Base-by-base conservation (phyloP, 2,329 filamentous ascomycete genomes). In the Paraphoma sp. region DNA sequence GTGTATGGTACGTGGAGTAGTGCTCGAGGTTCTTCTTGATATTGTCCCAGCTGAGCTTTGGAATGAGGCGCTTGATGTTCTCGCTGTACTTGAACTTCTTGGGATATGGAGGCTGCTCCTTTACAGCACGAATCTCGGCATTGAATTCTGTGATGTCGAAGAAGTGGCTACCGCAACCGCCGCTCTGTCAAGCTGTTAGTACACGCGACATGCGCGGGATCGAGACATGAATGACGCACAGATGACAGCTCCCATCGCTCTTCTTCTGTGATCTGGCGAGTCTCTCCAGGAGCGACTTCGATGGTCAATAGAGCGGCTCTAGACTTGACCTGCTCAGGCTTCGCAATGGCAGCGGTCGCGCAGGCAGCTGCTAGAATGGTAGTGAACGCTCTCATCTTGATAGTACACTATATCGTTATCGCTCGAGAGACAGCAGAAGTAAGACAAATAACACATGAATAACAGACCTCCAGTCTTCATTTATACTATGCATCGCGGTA, bases 201-300 rank as follows among this genome's bases (percentile, higher is more conserved):
- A 36, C 12, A 6, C 12, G 5, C n/a, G 16, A 42, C 10, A 42
- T 16, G 14, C 40, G 5, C 8, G n/a, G 29, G 9, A 40, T 23
- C 23, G 5, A 12, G 4, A 1, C n/a, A 5, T 38, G 3, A 23
- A 28, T 11, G 4, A 18, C 57, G 17, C 48, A 94, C 92, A 65
- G 91, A 83, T 72, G 89, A 88, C 64, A 97, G 81, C 75, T 89
- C 87, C 91, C 92, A 96, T 79, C 97, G 96, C 80, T 96, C 87
- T 18, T 96, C 91, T 69, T 97, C 93, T 0, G 91, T 95, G 28
- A 96, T 89, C 89, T 91, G 93, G 81, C 84, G 82, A 17, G 88
- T 92, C 71, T 92, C 83, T 54, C 90, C 91, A 4, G 91, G 91
- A 9, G 85, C 84, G 28, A 93, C 82, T 79, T 97, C 92, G 60